phyloP scores from a whole-genome alignment of 306 rosid species.

The Carpinus viminea region DNA sequence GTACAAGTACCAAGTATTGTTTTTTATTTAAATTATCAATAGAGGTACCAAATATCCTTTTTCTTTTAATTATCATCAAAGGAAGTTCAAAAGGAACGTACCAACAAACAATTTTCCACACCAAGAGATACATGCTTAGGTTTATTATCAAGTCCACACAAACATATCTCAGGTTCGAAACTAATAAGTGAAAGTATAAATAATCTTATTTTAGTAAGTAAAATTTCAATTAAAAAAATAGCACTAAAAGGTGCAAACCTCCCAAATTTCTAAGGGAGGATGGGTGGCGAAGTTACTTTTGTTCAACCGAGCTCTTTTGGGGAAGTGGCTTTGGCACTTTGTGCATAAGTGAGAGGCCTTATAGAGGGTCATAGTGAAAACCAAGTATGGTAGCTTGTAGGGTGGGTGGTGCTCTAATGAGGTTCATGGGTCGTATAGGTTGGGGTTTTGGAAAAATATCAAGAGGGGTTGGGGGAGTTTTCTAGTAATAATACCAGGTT shows the following conservation, averaged over 20 bases:
- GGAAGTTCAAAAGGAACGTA: neutral
- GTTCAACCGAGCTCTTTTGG: no score
- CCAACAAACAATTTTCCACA: neutral
- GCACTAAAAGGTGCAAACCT: neutral
- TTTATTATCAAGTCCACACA: neutral
- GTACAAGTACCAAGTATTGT: neutral
- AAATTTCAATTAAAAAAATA: neutral
- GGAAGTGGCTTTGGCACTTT: no score
- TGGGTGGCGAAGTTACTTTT: no score
- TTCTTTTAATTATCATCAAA: neutral
- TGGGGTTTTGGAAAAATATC: no score
- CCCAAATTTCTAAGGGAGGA: no score
- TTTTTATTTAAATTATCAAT: neutral
- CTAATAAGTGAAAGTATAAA: neutral
- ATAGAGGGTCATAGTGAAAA: no score
- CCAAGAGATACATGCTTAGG: neutral
- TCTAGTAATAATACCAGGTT: no score
- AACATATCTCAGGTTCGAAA: neutral
- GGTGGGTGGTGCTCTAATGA: no score
- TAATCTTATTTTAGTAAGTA: neutral
- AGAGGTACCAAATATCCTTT: neutral
- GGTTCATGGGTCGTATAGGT: no score
- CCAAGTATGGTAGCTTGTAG: no score
- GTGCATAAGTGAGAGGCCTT: neutral
- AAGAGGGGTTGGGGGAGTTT: no score